Conservation (phyloP, 2,329 filamentous ascomycete species). For the Alternaria sp. region DNA sequence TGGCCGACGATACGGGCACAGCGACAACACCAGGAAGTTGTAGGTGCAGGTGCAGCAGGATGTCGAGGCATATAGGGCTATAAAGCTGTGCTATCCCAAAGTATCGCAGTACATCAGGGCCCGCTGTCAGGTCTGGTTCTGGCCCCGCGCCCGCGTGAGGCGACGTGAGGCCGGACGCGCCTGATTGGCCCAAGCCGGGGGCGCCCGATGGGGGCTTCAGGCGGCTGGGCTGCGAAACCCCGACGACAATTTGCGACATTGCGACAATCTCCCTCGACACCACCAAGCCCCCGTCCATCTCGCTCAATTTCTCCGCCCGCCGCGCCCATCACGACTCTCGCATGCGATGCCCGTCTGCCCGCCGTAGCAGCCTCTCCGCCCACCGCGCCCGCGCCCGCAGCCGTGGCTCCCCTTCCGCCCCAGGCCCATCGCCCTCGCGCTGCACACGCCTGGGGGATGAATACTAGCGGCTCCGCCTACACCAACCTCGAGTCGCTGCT, state of each 20-base stretch:
- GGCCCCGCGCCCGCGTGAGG: slow-evolving; percentile 10
- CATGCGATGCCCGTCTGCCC: slow-evolving; percentile 32
- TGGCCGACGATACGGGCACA: neutral
- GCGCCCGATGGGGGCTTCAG: neutral
- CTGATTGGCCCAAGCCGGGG: slow-evolving; percentile 7
- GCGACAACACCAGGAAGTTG: neutral
- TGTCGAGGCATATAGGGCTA: neutral
- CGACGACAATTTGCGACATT: slow-evolving; percentile 14
- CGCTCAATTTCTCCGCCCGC: slow-evolving; percentile 14
- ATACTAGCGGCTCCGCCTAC: slow-evolving; percentile 68
- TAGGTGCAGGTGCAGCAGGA: neutral
- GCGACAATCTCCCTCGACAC: slow-evolving; percentile 14
- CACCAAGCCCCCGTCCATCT: slow-evolving; percentile 23
- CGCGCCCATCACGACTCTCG: slow-evolving; percentile 18
- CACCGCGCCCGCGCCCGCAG: slow-evolving; percentile 25
- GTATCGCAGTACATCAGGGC: neutral
- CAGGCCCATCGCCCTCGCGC: slow-evolving; percentile 37
- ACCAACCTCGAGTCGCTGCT: slow-evolving; percentile 86
- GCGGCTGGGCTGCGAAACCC: slow-evolving; percentile 11
- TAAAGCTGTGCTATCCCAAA: neutral
- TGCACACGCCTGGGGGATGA: slow-evolving; percentile 56
- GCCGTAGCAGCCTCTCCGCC: slow-evolving; percentile 32
- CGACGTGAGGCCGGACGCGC: slow-evolving; percentile 3
- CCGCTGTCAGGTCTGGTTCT: neutral
- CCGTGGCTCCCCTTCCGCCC: slow-evolving; percentile 46